These are phyloP conservation scores for Lactifluus hygrophoroides DNA, from an alignment of 768 basidiomycete genomes.

Conservation along the genomic window DNA sequence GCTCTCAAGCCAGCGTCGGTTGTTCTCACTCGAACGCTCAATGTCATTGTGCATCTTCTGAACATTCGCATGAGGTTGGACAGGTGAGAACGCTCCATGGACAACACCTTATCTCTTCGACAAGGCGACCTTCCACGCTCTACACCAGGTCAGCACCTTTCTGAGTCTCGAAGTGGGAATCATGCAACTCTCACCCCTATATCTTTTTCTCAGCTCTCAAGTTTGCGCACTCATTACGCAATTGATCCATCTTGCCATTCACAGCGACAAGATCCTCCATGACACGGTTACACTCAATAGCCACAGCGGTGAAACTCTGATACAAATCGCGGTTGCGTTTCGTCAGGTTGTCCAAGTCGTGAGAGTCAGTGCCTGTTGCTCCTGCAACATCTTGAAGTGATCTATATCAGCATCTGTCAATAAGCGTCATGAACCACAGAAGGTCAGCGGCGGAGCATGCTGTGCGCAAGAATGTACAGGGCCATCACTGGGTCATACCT, in stretches of 20 bases:
- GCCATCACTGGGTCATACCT: no score
- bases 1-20: slow-evolving; percentile 70
- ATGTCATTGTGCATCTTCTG: slow-evolving; percentile 87
- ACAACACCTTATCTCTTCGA: slow-evolving; percentile 73
- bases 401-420: slow-evolving; percentile 36
- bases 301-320: slow-evolving; percentile 64
- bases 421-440: background rate
- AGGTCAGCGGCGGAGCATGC: no score
- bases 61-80: slow-evolving; percentile 83
- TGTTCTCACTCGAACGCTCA: slow-evolving; percentile 76
- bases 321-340: slow-evolving; percentile 66
- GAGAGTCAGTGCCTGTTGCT: slow-evolving; percentile 54
- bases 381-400: slow-evolving; percentile 61
- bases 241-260: slow-evolving; percentile 57
- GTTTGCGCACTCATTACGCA: slow-evolving; percentile 80
- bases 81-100: slow-evolving; percentile 75
- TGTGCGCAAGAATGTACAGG: no score
- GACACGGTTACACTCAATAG: slow-evolving; percentile 65
- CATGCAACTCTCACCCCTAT: slow-evolving; percentile 55
- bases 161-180: background rate
- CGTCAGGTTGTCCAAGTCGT: slow-evolving; percentile 56
- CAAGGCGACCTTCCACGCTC: slow-evolving; percentile 72
- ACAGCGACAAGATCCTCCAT: slow-evolving; percentile 55
- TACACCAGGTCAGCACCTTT: slow-evolving; percentile 24
- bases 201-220: slow-evolving; percentile 90